phyloP scores from a whole-genome alignment of 169 alveolate species.

The Plasmodium falciparum region DNA sequence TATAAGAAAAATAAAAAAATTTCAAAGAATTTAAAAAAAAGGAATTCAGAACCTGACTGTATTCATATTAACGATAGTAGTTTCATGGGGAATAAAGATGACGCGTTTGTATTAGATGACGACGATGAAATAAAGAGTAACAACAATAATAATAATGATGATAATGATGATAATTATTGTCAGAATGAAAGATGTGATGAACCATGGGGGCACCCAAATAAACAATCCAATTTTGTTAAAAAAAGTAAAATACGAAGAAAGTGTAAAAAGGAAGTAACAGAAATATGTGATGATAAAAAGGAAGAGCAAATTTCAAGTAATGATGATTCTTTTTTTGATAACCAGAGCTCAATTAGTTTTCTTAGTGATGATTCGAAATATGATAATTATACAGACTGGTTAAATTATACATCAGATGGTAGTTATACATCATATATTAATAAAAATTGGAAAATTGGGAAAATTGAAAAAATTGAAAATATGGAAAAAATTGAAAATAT shows the following conservation, averaged over 20 bases:
- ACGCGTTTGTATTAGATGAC: slow-evolving; percentile 16
- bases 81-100: background rate
- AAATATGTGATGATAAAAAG: slow-evolving; percentile 10
- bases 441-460: background rate
- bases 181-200: no score
- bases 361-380: slow-evolving; percentile 58
- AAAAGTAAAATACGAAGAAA: no score
- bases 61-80: slow-evolving; percentile 17
- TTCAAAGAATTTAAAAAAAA: no score
- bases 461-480: background rate
- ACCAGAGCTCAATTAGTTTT: slow-evolving; percentile 51
- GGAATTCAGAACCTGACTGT: background rate
- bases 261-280: background rate
- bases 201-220: no score
- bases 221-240: no score
- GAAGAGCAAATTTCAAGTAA: slow-evolving; percentile 22
- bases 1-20: no score
- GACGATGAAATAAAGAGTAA: background rate
- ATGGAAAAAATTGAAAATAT: background rate
- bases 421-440: background rate
- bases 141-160: background rate
- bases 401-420: background rate
- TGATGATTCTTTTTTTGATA: slow-evolving; percentile 39
- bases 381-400: slow-evolving; percentile 17
- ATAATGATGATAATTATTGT: no score